phyloP scores from a whole-genome alignment of 2,329 filamentous ascomycete genomes.

The Aspergillus thermomutatus region DNA sequence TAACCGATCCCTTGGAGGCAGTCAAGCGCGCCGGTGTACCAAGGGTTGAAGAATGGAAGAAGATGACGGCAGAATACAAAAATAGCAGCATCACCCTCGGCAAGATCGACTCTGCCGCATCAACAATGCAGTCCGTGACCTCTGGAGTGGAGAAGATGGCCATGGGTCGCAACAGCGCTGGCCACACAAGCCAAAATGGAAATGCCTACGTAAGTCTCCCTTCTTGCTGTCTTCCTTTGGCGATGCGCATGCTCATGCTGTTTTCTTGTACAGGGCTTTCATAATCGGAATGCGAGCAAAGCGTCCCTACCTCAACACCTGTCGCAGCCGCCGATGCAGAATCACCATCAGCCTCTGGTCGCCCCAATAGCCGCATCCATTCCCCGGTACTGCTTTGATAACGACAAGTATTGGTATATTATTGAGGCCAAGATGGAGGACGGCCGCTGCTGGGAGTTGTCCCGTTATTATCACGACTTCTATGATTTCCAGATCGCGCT shows the following conservation, averaged over 20 bases:
- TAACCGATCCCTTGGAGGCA: conserved; percentile 77
- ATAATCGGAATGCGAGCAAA: conserved; percentile 41
- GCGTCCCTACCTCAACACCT: conserved; percentile 26
- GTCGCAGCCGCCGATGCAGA: conserved; percentile 44
- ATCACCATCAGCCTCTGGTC: conserved; percentile 54
- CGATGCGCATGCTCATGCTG: conserved; percentile 1
- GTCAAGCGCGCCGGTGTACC: conserved; percentile 87
- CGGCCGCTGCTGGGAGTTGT: conserved; percentile 86
- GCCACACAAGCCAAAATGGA: conserved; percentile 50
- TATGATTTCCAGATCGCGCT: conserved; percentile 98
- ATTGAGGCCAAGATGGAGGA: conserved; percentile 90
- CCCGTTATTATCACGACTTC: conserved; percentile 95
- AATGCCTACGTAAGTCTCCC: conserved; percentile 48
- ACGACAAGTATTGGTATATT: conserved; percentile 99
- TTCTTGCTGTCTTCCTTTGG: neutral
- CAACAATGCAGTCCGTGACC: conserved; percentile 56
- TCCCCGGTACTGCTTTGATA: conserved; percentile 89
- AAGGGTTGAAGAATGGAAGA: conserved; percentile 98
- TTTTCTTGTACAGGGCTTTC: conserved; percentile 25
- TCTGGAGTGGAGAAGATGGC: conserved; percentile 77
- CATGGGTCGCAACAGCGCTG: conserved; percentile 54
- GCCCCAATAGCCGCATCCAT: conserved; percentile 82
- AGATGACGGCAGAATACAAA: conserved; percentile 98
- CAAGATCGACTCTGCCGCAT: conserved; percentile 63
- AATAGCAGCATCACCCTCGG: conserved; percentile 97